Percentiles rank a stretch among this genome's conserved stretches.
Evolutionary conservation across 2,329 filamentous ascomycete genomes (phyloP).

Genomic region (Myriosclerotinia scirpicola): DNA sequence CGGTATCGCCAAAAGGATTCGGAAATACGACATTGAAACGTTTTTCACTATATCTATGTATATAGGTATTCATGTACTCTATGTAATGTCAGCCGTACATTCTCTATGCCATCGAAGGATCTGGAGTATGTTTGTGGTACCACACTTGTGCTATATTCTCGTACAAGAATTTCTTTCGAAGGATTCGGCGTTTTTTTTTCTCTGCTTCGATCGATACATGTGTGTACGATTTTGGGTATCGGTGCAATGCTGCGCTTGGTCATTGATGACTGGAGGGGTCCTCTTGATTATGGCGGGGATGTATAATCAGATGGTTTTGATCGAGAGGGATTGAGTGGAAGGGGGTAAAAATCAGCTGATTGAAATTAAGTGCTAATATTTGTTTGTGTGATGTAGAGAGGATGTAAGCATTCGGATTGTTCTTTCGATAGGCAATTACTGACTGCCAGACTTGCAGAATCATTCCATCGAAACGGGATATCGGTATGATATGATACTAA

Average conservation of each 20-base stretch:
- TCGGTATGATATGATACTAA: slow-evolving; percentile 30
- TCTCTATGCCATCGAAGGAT: slow-evolving; percentile 16
- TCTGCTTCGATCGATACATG: background rate
- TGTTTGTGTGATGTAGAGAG: slow-evolving; percentile 30
- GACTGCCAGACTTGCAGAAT: slow-evolving; percentile 27
- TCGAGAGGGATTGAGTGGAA: slow-evolving; percentile 4
- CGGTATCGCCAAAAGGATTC: background rate
- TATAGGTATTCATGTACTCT: background rate
- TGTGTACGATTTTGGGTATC: background rate
- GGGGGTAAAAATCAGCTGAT: background rate
- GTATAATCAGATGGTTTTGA: background rate
- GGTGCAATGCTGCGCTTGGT: slow-evolving; percentile 8
- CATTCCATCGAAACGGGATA: slow-evolving; percentile 43
- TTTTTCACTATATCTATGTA: background rate
- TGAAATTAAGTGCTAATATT: slow-evolving; percentile 10
- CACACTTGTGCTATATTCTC: background rate
- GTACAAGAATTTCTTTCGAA: background rate
- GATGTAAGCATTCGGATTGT: slow-evolving; percentile 25
- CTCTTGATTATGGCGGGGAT: background rate
- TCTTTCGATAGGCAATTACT: too few relatives aligned
- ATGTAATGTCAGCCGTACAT: slow-evolving; percentile 17
- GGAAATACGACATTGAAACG: slow-evolving; percentile 7
- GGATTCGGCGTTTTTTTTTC: background rate
- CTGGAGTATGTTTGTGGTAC: background rate
- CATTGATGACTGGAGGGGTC: slow-evolving; percentile 19